phyloP scores from a whole-genome alignment of 192 early-diverging fungal species.

The Mortierella antarctica region DNA sequence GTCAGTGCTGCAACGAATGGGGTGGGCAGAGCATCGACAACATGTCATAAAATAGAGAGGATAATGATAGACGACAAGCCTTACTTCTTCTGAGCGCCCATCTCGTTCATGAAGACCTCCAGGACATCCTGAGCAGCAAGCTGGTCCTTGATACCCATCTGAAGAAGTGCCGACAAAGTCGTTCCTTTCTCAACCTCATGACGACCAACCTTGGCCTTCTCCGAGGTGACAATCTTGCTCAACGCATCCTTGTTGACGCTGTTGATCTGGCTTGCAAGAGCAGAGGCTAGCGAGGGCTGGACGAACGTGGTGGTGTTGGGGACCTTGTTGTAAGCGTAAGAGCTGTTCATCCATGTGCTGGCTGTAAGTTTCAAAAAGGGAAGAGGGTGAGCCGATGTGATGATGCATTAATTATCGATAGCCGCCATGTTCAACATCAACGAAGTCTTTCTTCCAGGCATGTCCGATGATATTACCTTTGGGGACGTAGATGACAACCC shows the following conservation, averaged over 20 bases:
- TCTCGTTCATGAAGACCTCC: conserved; percentile 59
- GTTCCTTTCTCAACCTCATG: conserved; percentile 48
- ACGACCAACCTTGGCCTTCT: conserved; percentile 35
- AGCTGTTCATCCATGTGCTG: conserved; percentile 57
- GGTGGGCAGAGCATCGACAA: not conserved
- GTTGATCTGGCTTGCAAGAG: conserved; percentile 54
- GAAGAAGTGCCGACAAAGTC: conserved; percentile 41
- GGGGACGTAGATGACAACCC: conserved; percentile 66
- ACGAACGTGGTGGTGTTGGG: conserved; percentile 50
- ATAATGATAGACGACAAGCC: not conserved
- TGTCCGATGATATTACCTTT: conserved; percentile 33
- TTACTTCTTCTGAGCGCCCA: conserved; percentile 50
- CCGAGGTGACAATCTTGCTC: conserved; percentile 36
- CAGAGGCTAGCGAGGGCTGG: conserved; percentile 57
- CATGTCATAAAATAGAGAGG: too few relatives aligned
- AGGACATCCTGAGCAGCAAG: conserved; percentile 57
- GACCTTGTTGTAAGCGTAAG: conserved; percentile 53
- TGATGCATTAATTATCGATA: not conserved
- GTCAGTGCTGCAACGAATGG: too few relatives aligned
- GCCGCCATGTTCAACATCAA: not conserved
- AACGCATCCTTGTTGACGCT: conserved; percentile 48
- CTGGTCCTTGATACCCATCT: conserved; percentile 57
- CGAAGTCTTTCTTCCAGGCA: not conserved
- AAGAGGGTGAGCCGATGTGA: not conserved
- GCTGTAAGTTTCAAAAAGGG: conserved; percentile 27